Base-by-base conservation (phyloP, 2,329 filamentous ascomycete species). In the Fusarium sp. region DNA sequence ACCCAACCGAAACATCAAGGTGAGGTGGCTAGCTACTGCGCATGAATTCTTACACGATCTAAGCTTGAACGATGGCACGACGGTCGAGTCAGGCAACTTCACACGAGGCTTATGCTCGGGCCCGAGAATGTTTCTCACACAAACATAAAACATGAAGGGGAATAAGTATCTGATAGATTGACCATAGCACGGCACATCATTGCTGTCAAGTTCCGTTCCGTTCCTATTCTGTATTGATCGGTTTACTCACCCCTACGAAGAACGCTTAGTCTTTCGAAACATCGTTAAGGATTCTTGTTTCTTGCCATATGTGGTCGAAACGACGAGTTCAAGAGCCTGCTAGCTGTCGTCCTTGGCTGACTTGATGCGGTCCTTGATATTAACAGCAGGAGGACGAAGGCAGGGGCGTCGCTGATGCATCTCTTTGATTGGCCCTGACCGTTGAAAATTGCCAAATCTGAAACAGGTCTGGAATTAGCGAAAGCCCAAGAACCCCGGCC, bases 401-500 rank as follows among this genome's bases (percentile, higher is more conserved):
- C 38, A 58, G 50, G 36, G 46, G 18, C 17, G 22, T 15, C 24
- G 22, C 5, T 15, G 33, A 48, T 4, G 40, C 10, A 15, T 42
- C 6, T 33, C 13, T 46, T 50, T 65, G 24, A 70, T 71, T 70
- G 68, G 68, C n/a, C 43, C 38, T 51, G 44, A 14, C 50, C 36
- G 48, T 52, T 64, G 42, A 42, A 42, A 65, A 20, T 36, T 57
- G 33, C 50, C 38, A 38, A 61, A 70, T 61, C 34, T 68, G 68
- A 70, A 70, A 70, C 68, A 64, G 40, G 58, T 43, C 57, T 70
- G 51, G 63, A 53, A 66, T 60, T 63, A 62, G 66, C 60, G 26
- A 63, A 57, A 51, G 36, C 33, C 36, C 40, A 24, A 58, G 42
- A 49, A 33, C 45, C 36, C 51, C 42, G 44, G 52, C 22, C 45